These are phyloP conservation scores for Novymonas esmeraldas DNA, from an alignment of 208 protist genomes.

Conservation along the genomic window DNA sequence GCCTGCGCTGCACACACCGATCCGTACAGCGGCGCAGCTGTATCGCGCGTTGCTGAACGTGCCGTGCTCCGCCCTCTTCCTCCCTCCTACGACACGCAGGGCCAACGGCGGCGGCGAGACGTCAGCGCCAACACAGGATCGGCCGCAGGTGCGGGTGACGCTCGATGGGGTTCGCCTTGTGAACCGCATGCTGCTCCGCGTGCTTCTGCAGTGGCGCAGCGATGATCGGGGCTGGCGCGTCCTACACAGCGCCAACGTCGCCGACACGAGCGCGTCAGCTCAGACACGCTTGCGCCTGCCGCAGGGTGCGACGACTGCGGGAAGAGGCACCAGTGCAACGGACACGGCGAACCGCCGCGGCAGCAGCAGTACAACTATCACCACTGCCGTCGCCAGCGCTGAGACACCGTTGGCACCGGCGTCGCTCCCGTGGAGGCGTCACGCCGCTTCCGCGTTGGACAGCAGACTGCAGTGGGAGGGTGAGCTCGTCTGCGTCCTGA, in stretches of 20 bases:
- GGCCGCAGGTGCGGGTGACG: neutral
- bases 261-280: neutral
- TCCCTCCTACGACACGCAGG: neutral
- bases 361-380: too few species aligned
- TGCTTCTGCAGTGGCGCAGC: conserved; percentile 26
- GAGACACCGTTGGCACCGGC: too few species aligned
- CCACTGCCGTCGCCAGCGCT: too few species aligned
- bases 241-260: neutral
- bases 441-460: neutral
- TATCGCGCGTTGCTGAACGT: conserved; percentile 50
- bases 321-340: too few species aligned
- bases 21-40: conserved; percentile 19
- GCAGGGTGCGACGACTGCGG: too few species aligned
- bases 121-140: neutral
- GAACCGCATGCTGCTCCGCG: conserved; percentile 24
- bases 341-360: too few species aligned
- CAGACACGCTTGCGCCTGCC: too few species aligned
- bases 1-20: neutral
- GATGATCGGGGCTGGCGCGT: conserved; percentile 1
- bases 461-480: conserved; percentile 17
- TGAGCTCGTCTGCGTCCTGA: conserved; percentile 22
- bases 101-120: neutral
- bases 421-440: too few species aligned
- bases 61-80: conserved; percentile 23
- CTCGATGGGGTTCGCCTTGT: conserved; percentile 23